Conservation (phyloP, 2,329 filamentous ascomycete genomes). For the Ascocoryne sarcoides region DNA sequence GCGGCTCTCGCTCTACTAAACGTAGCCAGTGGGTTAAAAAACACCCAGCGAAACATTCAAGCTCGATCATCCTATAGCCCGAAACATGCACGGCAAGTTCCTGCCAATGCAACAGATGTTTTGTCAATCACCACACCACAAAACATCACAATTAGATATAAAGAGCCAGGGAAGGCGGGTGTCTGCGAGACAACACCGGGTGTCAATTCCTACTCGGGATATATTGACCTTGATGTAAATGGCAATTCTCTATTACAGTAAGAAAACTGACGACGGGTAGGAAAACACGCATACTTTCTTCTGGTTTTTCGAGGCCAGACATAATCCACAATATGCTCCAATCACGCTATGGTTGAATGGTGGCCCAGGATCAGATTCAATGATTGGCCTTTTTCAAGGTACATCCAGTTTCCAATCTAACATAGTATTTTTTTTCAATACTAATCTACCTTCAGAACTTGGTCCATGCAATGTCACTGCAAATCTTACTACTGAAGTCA, state of each 20-base stretch:
- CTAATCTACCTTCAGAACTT: constrained; percentile 20
- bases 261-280: no score
- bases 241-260: no score
- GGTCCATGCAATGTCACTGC: constrained; percentile 34
- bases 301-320: constrained; percentile 42
- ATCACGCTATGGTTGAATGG: constrained; percentile 46
- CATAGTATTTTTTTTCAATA: background rate
- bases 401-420: constrained; percentile 5
- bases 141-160: constrained; percentile 35
- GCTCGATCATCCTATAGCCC: no score
- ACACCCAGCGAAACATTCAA: no score
- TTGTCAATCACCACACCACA: constrained; percentile 33
- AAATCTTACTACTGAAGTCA: constrained; percentile 28
- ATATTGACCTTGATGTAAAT: constrained; percentile 22
- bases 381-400: constrained; percentile 44
- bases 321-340: constrained; percentile 37
- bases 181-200: constrained; percentile 24
- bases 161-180: constrained; percentile 40
- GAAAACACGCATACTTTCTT: constrained; percentile 35
- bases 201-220: constrained; percentile 24
- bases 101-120: constrained; percentile 31
- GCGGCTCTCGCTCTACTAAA: no score
- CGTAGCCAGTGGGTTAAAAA: no score
- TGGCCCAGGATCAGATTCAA: constrained; percentile 41
- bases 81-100: constrained; percentile 29